Conservation (phyloP, 768 basidiomycete species). For the Porpolomopsis calyptriformis region DNA sequence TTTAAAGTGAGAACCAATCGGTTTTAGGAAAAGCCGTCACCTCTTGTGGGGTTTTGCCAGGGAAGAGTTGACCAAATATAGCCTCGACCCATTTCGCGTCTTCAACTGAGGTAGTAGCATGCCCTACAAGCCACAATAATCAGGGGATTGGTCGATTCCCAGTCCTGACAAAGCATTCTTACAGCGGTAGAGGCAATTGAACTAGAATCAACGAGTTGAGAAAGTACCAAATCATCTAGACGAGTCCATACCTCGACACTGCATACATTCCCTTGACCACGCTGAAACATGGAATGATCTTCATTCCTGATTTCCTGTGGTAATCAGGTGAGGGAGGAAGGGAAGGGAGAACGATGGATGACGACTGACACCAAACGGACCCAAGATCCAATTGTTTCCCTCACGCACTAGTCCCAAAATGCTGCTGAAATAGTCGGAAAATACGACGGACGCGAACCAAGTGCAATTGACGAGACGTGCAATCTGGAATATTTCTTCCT, state of each 20-base stretch:
- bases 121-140: slow-evolving; percentile 24
- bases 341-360: not conserved
- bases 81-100: slow-evolving; percentile 61
- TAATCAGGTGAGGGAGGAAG: not conserved
- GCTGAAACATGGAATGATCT: slow-evolving; percentile 60
- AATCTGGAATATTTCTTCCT: slow-evolving; percentile 78
- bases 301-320: slow-evolving; percentile 51
- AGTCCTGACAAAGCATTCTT: not conserved
- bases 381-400: slow-evolving; percentile 68
- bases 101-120: slow-evolving; percentile 61
- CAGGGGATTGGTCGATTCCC: not conserved
- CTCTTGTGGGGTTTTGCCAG: slow-evolving; percentile 38
- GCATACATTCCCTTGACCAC: slow-evolving; percentile 72
- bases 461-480: slow-evolving; percentile 68
- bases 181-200: slow-evolving; percentile 75
- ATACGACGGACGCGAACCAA: slow-evolving; percentile 51
- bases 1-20: not conserved
- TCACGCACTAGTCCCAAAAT: slow-evolving; percentile 72
- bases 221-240: not conserved
- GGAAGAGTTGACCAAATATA: slow-evolving; percentile 44
- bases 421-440: slow-evolving; percentile 59
- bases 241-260: slow-evolving; percentile 57
- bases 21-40: slow-evolving; percentile 2
- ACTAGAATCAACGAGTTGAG: slow-evolving; percentile 30
- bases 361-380: slow-evolving; percentile 52